Evolutionary conservation across 306 rosid genomes (phyloP), one percentile per base, ranked within the genome.

Genomic region (Lagenaria siceraria): DNA sequence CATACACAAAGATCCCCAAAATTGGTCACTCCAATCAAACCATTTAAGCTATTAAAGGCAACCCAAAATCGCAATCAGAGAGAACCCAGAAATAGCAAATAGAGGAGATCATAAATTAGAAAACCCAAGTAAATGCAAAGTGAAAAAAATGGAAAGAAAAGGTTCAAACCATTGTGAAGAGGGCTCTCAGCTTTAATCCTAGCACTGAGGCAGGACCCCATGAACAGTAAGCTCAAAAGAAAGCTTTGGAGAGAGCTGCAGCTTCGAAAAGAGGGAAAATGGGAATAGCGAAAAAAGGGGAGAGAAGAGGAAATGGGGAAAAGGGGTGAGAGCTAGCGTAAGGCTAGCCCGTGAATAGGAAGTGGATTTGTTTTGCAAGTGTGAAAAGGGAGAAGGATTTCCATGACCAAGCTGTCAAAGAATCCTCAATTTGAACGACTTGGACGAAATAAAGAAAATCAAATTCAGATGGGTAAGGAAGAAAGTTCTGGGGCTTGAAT

Each of bases 161-260:
- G 82, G 81, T 21, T 25, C n/a, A 70, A 86, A 92, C 96, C 99
- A 83, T 89, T 78, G 2, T 81, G 90, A 65, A 85, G 87, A 83
- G 97, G 92, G 89, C 97, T 96, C 68, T 92, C 97, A 78, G 98
- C 99, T 83, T 96, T 96, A 84, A 96, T 86, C 75, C 86, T 87
- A 15, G 91, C 89, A 86, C 98, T 89, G 0, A 80, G 81, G 84
- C 98, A 92, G 63, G 97, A 90, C 82, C 99, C 99, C 99, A 96
- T 96, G 65, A 82, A 25, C 24, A 62, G 33, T 76, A 66, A 80
- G 73, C 79, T 80, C 9, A 51, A 78, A 76, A 75, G 13, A 22
- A 15, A 53, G 54, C 65, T 77, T 70, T 66, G 13, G 74, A 70
- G 24, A 43, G 54, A 33, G 18, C 55, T 2, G 36, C 74, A 10